phyloP scores from a whole-genome alignment of 169 alveolate genomes.

The Babesia divergens region DNA sequence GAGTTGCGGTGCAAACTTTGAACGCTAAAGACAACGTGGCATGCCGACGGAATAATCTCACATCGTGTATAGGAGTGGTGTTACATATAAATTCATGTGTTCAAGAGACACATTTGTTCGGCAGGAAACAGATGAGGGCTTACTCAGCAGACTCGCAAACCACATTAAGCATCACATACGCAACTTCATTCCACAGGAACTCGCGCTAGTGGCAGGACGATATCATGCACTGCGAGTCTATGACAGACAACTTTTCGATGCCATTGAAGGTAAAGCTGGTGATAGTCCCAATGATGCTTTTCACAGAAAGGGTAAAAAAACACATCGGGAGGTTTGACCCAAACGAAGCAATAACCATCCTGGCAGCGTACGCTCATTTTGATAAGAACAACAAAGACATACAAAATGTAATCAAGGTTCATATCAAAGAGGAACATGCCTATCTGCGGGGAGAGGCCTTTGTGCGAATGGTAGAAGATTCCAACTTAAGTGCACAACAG shows the following conservation, averaged over 20 bases:
- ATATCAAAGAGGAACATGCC: conserved; percentile 5
- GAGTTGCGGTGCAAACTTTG: too few species aligned
- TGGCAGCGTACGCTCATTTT: conserved; percentile 12
- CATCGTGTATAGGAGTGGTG: too few species aligned
- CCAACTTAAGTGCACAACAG: background rate
- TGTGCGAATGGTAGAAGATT: background rate
- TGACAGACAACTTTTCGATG: conserved; percentile 1
- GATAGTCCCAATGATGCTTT: background rate
- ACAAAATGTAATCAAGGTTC: background rate
- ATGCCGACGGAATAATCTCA: too few species aligned
- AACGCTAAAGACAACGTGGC: too few species aligned
- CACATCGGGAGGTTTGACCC: conserved; percentile 9
- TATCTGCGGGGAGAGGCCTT: background rate
- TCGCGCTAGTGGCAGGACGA: background rate
- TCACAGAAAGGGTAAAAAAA: background rate
- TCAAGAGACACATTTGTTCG: background rate
- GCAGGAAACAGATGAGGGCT: background rate
- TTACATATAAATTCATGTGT: too few species aligned
- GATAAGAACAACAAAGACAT: background rate
- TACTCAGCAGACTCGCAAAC: background rate
- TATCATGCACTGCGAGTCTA: conserved; percentile 1
- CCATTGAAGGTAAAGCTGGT: background rate
- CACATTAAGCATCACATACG: background rate
- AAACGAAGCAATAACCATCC: conserved; percentile 2
- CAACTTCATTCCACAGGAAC: background rate